phyloP scores from a whole-genome alignment of 805 yeast genomes.

The Isabelozyma pseudorhagii region DNA sequence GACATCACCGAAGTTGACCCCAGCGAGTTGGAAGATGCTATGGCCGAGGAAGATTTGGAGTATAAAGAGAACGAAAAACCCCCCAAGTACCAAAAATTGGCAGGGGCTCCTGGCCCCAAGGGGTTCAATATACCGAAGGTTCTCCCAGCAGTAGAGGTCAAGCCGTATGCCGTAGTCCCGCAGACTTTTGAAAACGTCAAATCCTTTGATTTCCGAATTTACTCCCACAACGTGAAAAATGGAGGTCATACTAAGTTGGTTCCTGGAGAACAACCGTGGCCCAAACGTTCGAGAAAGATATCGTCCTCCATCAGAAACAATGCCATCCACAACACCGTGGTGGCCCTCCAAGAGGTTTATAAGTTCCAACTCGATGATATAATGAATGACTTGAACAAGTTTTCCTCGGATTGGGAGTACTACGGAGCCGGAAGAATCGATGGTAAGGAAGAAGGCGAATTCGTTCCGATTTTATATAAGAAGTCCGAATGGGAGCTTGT shows the following conservation, averaged over 20 bases:
- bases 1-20: constrained; percentile 15
- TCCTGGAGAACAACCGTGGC: constrained; percentile 27
- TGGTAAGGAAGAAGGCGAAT: constrained; percentile 25
- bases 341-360: constrained; percentile 37
- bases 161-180: constrained; percentile 10
- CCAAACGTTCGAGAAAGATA: constrained; percentile 11
- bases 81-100: constrained; percentile 2
- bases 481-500: constrained; percentile 26
- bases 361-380: constrained; percentile 32
- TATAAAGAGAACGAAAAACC: constrained; percentile 7
- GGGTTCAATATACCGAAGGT: constrained; percentile 1
- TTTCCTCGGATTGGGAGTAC: constrained; percentile 23
- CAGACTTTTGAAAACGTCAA: constrained; percentile 8
- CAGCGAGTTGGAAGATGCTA: constrained; percentile 12
- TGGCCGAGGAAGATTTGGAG: constrained; percentile 12
- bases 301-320: constrained; percentile 25
- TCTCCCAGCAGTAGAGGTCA: constrained; percentile 2
- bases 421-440: constrained; percentile 30
- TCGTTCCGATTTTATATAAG: constrained; percentile 30
- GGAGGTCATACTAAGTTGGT: constrained; percentile 20
- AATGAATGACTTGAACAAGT: constrained; percentile 21
- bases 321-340: constrained; percentile 25
- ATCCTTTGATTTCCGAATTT: constrained; percentile 25
- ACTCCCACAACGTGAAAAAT: constrained; percentile 34
- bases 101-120: constrained; percentile 4